Conservation (phyloP, 768 basidiomycete species). For the Termitomyces sp. region DNA sequence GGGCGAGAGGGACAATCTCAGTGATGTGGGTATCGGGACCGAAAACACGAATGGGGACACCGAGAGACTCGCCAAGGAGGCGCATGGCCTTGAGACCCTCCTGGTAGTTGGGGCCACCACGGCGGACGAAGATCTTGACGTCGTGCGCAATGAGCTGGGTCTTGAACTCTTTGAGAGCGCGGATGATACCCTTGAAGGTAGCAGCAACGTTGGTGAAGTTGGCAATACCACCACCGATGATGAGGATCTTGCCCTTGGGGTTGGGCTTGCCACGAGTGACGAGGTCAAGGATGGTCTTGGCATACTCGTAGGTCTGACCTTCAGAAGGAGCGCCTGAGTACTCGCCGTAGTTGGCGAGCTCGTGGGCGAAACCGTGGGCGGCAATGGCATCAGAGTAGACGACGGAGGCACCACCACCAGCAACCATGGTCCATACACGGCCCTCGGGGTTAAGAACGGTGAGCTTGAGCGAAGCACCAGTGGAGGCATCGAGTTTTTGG, state of each 20-base stretch:
- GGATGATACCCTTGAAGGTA: conserved; percentile 99
- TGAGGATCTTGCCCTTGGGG: conserved; percentile 93
- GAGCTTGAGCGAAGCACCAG: conserved; percentile 96
- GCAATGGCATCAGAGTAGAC: conserved; percentile 78
- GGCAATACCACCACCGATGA: conserved; percentile 99
- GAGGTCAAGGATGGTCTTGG: conserved; percentile 96
- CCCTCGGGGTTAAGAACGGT: conserved; percentile 95
- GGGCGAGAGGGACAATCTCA: conserved; percentile 96
- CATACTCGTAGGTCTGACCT: conserved; percentile 98
- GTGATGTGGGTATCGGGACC: conserved; percentile 99
- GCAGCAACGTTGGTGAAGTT: conserved; percentile 99
- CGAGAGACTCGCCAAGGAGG: conserved; percentile 92
- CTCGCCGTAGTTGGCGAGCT: conserved; percentile 99
- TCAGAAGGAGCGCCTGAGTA: conserved; percentile 98
- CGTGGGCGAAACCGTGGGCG: conserved; percentile 93
- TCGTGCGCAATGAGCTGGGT: conserved; percentile 72
- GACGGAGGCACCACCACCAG: conserved; percentile 81
- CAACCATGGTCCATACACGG: conserved; percentile 99
- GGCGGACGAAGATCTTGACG: conserved; percentile 95
- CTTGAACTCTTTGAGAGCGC: conserved; percentile 92
- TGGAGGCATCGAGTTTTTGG: conserved; percentile 94
- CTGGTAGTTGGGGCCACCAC: conserved; percentile 99
- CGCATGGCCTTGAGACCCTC: conserved; percentile 97
- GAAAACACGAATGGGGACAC: conserved; percentile 94
- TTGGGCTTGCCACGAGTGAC: conserved; percentile 86